Evolutionary conservation across 805 yeast genomes (phyloP), one percentile per base, ranked within the genome.

Genomic region (Pichia cephalocereana): DNA sequence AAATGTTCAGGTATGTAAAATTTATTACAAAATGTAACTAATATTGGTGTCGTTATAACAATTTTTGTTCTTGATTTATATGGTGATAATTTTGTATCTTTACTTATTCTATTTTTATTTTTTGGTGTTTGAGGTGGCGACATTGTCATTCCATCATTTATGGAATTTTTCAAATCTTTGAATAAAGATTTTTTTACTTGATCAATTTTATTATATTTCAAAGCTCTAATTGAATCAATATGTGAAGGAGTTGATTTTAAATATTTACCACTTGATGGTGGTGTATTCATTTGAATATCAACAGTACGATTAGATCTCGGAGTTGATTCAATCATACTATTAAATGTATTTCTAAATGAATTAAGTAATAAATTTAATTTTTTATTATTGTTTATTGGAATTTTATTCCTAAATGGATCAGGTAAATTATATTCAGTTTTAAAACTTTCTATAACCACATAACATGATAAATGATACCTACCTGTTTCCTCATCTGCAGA

Each of bases 381-480:
- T 14, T 67, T 58, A 45, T 64, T 61, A 1, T 70, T 69, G 14
- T 81, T 85, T 3, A 82, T 62, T 0, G 93, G 91, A 2, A 84
- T 74, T 52, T 71, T 72, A 43, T 70, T 72, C 37, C 68, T 45
- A 34, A 66, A 66, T 8, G 83, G 85, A 4, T 67, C 66, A 0
- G 83, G 75, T 9, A 79, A 66, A 4, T 70, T 62, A 40, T 76
- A 65, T 36, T 64, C 64, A 11, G 67, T 64, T 12, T 66, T 65
- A 40, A 75, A 70, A 52, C 70, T 70, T 49, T 79, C 80, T 14
- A 75, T 74, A 0, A 86, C 82, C 26, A 83, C 59, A 52, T 67
- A 77, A 6, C 88, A 84, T 60, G 88, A 80, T 12, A 85, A 60
- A 59, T 84, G 90, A 47, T 72, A 73, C 46, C 91, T 67, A 2